A percentile compares a stretch with the other conserved stretches of the same genome.
Evolutionary conservation across 1,284 basidiomycete genomes (phyloP).

Genomic region (Cryptococcus neoformans): DNA sequence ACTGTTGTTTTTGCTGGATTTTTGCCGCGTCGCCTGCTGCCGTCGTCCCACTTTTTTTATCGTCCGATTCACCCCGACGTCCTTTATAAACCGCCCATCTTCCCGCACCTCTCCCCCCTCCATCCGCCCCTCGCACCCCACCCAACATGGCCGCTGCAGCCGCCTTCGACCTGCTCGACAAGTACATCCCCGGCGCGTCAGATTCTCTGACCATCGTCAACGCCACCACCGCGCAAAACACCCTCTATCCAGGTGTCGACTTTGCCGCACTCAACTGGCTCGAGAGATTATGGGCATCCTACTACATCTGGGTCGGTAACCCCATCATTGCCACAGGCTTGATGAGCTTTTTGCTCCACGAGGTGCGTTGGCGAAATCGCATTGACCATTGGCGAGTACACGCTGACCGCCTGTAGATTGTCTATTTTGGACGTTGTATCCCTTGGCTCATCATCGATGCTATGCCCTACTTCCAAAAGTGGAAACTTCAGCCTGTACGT

Average conservation of each 20-base stretch:
- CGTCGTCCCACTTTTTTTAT: background rate
- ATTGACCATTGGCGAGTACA: background rate
- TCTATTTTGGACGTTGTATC: conserved; percentile 94
- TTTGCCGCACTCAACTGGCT: conserved; percentile 66
- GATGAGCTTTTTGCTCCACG: conserved; percentile 90
- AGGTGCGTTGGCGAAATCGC: conserved; percentile 57
- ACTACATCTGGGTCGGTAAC: conserved; percentile 85
- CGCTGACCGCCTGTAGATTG: conserved; percentile 57
- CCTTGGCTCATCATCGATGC: conserved; percentile 96
- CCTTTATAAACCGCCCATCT: conserved; percentile 5
- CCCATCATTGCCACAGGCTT: conserved; percentile 92
- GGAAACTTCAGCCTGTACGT: conserved; percentile 82
- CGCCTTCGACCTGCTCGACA: conserved; percentile 39
- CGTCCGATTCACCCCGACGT: conserved; percentile 17
- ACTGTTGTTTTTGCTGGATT: background rate
- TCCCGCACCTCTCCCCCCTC: background rate
- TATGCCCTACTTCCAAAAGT: conserved; percentile 88
- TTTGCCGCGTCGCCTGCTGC: no score
- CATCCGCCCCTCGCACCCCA: background rate
- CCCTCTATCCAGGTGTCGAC: conserved; percentile 54
- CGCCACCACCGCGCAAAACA: conserved; percentile 39
- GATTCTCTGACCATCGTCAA: conserved; percentile 41
- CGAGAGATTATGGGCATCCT: conserved; percentile 73
- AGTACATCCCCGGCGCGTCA: conserved; percentile 40
- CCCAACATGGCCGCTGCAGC: conserved; percentile 25